Percentiles rank a stretch among this genome's conserved stretches.
These are phyloP conservation scores for Metarhizium anisopliae DNA, from an alignment of 2,329 filamentous ascomycete species.

Conservation along the genomic window DNA sequence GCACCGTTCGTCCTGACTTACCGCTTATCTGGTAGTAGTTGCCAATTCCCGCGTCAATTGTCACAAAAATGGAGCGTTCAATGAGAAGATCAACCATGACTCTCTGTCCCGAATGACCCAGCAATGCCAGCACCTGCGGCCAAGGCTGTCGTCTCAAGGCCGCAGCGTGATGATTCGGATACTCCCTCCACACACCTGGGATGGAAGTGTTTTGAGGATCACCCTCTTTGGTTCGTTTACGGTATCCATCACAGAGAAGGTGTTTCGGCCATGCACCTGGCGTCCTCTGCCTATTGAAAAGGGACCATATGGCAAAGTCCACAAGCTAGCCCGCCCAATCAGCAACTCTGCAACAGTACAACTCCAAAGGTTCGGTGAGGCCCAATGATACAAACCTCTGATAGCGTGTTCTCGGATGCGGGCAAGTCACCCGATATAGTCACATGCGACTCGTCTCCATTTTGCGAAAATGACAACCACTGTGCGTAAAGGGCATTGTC, in stretches of 20 bases:
- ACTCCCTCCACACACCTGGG: constrained; percentile 54
- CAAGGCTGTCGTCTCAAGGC: constrained; percentile 63
- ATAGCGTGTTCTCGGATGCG: constrained; percentile 44
- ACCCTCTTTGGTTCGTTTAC: constrained; percentile 32
- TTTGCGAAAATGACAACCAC: constrained; percentile 54
- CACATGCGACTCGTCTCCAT: constrained; percentile 47
- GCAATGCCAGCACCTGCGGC: constrained; percentile 62
- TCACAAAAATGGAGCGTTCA: constrained; percentile 66
- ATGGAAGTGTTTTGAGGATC: constrained; percentile 35
- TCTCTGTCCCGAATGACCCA: constrained; percentile 66
- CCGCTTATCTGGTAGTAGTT: constrained; percentile 78
- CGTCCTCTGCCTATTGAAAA: constrained; percentile 54
- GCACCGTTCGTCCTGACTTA: constrained; percentile 20
- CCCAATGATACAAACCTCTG: constrained; percentile 42
- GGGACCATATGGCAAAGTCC: constrained; percentile 66
- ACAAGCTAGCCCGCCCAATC: constrained; percentile 48
- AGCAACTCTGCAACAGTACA: neutral
- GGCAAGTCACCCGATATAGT: constrained; percentile 39
- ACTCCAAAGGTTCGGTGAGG: constrained; percentile 1
- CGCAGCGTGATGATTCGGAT: constrained; percentile 62
- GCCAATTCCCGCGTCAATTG: constrained; percentile 47
- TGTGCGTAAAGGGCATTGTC: constrained; percentile 40
- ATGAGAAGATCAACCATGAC: constrained; percentile 72
- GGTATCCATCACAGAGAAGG: constrained; percentile 76
- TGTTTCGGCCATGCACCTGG: constrained; percentile 51